phyloP scores from a whole-genome alignment of 495 filamentous ascomycete species.

The Aspergillus coremiiformis region DNA sequence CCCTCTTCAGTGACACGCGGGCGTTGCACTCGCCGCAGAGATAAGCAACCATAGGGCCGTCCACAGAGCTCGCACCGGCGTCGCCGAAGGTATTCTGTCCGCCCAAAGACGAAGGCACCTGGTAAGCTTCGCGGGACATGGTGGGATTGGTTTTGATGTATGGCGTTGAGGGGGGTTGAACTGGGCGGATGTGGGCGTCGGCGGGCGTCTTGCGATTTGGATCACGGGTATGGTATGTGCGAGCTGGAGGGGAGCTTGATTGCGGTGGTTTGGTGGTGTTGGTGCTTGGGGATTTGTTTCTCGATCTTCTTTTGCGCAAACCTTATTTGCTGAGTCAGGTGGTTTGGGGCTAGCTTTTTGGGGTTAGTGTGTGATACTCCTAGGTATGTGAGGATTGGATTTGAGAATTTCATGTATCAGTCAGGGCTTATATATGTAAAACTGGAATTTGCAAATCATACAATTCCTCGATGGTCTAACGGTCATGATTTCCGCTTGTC shows the following conservation, averaged over 20 bases:
- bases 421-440: too few relatives aligned
- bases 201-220: background rate
- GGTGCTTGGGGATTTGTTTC: background rate
- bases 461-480: constrained; percentile 32
- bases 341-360: background rate
- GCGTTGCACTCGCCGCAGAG: constrained; percentile 88
- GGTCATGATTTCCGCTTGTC: constrained; percentile 42
- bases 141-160: background rate
- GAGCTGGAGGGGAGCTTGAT: background rate
- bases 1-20: constrained; percentile 71
- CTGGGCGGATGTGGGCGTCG: too few relatives aligned
- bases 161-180: background rate
- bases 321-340: constrained; percentile 1
- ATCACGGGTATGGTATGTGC: background rate
- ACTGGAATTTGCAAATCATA: too few relatives aligned
- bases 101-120: constrained; percentile 33
- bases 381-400: too few relatives aligned
- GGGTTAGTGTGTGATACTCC: background rate
- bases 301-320: constrained; percentile 8
- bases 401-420: too few relatives aligned
- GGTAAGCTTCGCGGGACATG: constrained; percentile 47
- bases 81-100: constrained; percentile 37
- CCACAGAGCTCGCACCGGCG: constrained; percentile 22
- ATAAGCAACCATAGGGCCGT: constrained; percentile 61
- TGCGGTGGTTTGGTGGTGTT: background rate